Evolutionary conservation across 345 rosid species (phyloP).

Genomic region (Hypericum androsaemum): DNA sequence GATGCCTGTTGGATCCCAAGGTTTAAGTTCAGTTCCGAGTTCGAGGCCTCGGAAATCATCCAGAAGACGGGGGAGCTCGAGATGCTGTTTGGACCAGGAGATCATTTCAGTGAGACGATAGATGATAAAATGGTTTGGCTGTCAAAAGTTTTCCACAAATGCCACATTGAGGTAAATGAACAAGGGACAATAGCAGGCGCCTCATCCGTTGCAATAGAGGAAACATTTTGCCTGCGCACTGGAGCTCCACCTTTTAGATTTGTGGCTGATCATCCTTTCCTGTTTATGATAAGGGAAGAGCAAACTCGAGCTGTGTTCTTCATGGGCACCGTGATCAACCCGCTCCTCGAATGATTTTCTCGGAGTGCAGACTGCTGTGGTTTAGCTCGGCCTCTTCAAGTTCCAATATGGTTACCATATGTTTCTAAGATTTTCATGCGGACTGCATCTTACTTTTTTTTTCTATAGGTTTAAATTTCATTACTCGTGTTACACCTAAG

Average conservation of each 20-base stretch:
- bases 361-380: too few species aligned
- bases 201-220: neutral
- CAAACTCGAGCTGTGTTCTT: neutral
- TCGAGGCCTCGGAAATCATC: slow-evolving; percentile 1
- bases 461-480: too few species aligned
- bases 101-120: slow-evolving; percentile 6
- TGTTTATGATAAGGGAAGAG: neutral
- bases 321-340: neutral
- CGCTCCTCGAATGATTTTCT: neutral
- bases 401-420: too few species aligned
- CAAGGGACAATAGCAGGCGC: slow-evolving; percentile 18
- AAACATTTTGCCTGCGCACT: too few species aligned
- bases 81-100: slow-evolving; percentile 1
- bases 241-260: neutral
- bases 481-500: too few species aligned
- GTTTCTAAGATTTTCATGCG: too few species aligned
- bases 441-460: too few species aligned
- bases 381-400: too few species aligned
- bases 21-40: slow-evolving; percentile 2
- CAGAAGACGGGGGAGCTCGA: slow-evolving; percentile 2
- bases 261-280: slow-evolving; percentile 4
- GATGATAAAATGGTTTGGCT: neutral
- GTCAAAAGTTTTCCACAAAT: slow-evolving; percentile 9
- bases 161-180: slow-evolving; percentile 9
- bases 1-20: slow-evolving; percentile 7